Conservation (phyloP, 495 filamentous ascomycete genomes). For the Hamigera avellanea region DNA sequence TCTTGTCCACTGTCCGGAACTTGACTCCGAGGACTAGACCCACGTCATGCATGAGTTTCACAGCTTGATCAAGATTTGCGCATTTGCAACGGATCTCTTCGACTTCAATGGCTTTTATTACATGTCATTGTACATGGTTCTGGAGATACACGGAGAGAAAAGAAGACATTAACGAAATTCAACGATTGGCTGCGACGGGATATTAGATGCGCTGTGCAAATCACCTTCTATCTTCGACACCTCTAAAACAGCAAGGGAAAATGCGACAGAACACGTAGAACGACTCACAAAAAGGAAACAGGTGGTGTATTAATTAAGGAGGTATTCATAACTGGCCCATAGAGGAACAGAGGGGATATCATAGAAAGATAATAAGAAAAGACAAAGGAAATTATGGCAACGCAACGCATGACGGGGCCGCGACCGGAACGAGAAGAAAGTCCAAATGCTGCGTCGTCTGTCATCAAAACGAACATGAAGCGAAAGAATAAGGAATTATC, state of each 20-base stretch:
- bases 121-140: too few relatives aligned
- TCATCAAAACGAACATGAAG: conserved; percentile 36
- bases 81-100: too few relatives aligned
- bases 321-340: conserved; percentile 15
- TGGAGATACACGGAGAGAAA: too few relatives aligned
- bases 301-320: conserved; percentile 22
- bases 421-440: conserved; percentile 6
- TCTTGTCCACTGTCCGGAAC: too few relatives aligned
- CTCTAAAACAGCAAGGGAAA: background rate
- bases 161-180: too few relatives aligned
- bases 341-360: conserved; percentile 27
- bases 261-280: conserved; percentile 2
- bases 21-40: too few relatives aligned
- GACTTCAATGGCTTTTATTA: too few relatives aligned
- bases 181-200: too few relatives aligned
- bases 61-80: too few relatives aligned
- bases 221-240: too few relatives aligned
- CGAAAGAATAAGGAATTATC: conserved; percentile 16
- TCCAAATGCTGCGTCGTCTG: conserved; percentile 36
- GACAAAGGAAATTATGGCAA: conserved; percentile 2
- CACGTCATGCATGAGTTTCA: too few relatives aligned
- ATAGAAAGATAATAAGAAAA: conserved; percentile 10
- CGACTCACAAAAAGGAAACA: conserved; percentile 8
- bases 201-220: too few relatives aligned
- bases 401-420: background rate